Evolutionary conservation across 495 filamentous ascomycete species (phyloP).

Genomic region (Penicillium bovifimosum): DNA sequence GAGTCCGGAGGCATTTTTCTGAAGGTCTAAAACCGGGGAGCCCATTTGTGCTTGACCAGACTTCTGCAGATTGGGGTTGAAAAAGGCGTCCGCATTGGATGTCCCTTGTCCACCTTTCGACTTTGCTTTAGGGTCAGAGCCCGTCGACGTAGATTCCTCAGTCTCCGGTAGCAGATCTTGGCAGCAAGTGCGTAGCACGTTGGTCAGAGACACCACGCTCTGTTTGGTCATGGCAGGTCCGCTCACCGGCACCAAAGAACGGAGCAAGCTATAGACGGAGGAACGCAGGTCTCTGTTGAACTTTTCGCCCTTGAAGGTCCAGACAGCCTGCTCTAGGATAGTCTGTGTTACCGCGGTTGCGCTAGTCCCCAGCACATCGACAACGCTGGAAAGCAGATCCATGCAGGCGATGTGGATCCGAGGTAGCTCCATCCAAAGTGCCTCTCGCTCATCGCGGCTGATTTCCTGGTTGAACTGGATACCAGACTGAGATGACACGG

Average conservation of each 20-base stretch:
- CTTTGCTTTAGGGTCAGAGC: conserved; percentile 31
- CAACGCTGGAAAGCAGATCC: conserved; percentile 48
- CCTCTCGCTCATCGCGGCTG: conserved; percentile 69
- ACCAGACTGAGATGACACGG: conserved; percentile 26
- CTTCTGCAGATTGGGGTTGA: conserved; percentile 36
- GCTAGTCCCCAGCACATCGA: conserved; percentile 48
- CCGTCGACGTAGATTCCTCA: conserved; percentile 27
- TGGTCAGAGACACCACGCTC: conserved; percentile 50
- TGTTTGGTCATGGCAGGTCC: conserved; percentile 61
- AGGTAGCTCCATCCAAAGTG: conserved; percentile 64
- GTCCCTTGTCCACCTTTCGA: conserved; percentile 32
- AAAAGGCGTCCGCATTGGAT: conserved; percentile 52
- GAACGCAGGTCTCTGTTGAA: conserved; percentile 52
- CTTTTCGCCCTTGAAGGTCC: conserved; percentile 61
- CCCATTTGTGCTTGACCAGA: conserved; percentile 14
- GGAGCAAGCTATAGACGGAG: conserved; percentile 52
- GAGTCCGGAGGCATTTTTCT: conserved; percentile 51
- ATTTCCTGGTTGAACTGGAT: conserved; percentile 60
- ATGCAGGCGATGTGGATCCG: conserved; percentile 65
- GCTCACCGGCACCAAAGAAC: conserved; percentile 50
- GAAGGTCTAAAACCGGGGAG: conserved; percentile 25
- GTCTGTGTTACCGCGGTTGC: conserved; percentile 51
- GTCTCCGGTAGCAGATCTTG: conserved; percentile 52
- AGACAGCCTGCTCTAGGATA: conserved; percentile 60
- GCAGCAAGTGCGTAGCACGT: conserved; percentile 57